Evolutionary conservation across 176 grass and related monocot genomes (phyloP).

Genomic region (Phyllostachys edulis): DNA sequence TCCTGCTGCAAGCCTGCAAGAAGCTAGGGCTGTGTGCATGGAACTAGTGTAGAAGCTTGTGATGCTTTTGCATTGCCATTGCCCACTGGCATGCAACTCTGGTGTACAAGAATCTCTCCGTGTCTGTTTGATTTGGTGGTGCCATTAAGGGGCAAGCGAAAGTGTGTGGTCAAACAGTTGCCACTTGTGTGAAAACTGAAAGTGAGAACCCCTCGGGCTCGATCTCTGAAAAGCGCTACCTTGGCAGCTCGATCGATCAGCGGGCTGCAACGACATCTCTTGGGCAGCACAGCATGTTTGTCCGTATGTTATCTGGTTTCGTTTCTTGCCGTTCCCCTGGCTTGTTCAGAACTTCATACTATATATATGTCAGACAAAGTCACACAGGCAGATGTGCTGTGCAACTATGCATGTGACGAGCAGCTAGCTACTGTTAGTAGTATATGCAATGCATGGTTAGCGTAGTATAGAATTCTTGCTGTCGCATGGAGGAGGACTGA

Average conservation of each 20-base stretch:
- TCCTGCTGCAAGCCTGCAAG: background rate
- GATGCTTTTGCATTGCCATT: background rate
- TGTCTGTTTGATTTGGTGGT: background rate
- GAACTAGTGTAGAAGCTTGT: background rate
- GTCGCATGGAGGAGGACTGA: background rate
- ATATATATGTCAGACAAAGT: too few species aligned
- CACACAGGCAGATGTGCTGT: too few species aligned
- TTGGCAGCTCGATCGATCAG: too few species aligned
- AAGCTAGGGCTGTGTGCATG: background rate
- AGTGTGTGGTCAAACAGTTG: background rate
- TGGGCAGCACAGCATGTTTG: background rate
- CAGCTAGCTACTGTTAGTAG: too few species aligned
- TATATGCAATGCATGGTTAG: background rate
- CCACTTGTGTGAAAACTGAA: conserved; percentile 14
- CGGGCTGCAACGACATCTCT: too few species aligned
- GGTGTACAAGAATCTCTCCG: conserved; percentile 17
- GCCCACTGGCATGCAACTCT: background rate
- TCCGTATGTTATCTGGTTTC: background rate
- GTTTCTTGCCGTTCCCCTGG: too few species aligned
- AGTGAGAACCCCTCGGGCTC: too few species aligned
- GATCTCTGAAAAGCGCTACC: too few species aligned
- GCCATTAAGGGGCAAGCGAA: background rate
- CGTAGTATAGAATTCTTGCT: too few species aligned
- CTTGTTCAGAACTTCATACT: too few species aligned
- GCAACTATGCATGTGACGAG: too few species aligned